Conservation (phyloP, 176 grass and related monocot species). For the Phragmites australis region DNA sequence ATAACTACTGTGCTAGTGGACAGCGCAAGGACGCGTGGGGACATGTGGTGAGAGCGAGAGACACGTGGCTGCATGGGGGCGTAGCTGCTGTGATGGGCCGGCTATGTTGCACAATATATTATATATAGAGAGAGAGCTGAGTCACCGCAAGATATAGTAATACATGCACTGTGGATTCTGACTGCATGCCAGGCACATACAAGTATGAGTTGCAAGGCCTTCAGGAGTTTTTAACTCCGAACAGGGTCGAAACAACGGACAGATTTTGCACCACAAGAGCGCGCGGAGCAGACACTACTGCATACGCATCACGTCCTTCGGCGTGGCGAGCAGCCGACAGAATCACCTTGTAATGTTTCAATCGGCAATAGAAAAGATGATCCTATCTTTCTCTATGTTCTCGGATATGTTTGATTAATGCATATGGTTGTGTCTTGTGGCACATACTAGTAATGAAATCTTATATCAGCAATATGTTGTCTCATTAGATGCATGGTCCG, state of each 20-base stretch:
- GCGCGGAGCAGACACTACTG: conserved; percentile 28
- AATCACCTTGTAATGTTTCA: neutral
- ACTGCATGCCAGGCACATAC: conserved; percentile 4
- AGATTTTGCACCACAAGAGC: neutral
- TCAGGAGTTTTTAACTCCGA: conserved; percentile 23
- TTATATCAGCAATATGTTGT: neutral
- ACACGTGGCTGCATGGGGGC: too few relatives aligned
- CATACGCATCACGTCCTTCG: neutral
- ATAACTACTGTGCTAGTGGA: too few relatives aligned
- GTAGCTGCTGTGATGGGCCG: too few relatives aligned
- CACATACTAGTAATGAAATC: neutral
- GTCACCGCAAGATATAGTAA: conserved; percentile 25
- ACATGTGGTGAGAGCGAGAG: too few relatives aligned
- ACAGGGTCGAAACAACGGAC: conserved; percentile 16
- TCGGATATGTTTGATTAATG: conserved; percentile 46
- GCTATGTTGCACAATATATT: too few relatives aligned
- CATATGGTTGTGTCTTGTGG: conserved; percentile 31
- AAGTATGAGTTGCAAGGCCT: conserved; percentile 19
- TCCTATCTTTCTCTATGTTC: conserved; percentile 20
- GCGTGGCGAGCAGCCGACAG: conserved; percentile 10
- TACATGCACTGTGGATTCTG: conserved; percentile 28
- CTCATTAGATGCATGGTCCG: conserved; percentile 2
- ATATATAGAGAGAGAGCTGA: neutral
- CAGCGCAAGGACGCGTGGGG: too few relatives aligned
- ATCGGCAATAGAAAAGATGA: conserved; percentile 45